Evolutionary conservation across 2,329 filamentous ascomycete genomes (phyloP), one percentile per base, ranked within the genome.

Genomic region (Pseudogymnoascus sp.): DNA sequence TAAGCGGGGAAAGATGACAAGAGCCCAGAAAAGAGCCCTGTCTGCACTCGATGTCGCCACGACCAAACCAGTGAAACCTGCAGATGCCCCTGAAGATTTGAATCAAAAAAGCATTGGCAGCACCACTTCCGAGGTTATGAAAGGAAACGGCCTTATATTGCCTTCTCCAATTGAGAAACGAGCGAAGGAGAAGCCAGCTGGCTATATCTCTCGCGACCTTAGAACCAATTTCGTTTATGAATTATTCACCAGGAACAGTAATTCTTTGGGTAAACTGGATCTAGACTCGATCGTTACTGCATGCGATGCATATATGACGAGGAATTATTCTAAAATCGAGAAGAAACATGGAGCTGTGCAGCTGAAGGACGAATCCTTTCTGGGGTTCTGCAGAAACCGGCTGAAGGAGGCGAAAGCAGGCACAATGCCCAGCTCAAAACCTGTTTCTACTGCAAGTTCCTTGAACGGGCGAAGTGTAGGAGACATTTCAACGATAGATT

Each of bases 381-480:
- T 30, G n/a, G 45, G 45, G n/a, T 52, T 52, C 26, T 52, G 26
- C 9, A 52, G 45, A 52, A 52, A 52, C 15, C 26, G 45, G 5
- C 45, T 52, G 23, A 52, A 52, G n/a, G 45, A 52, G 13, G 45
- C 45, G 9, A 52, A 52, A 30, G 45, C 45, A 52, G 45, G 45
- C 23, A 52, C 45, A n/a, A 2, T 15, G n/a, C 13, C 45, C 18
- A 30, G n/a, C 9, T 18, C 45, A 3, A 52, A 52, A 52, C 26
- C 45, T 5, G 26, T 52, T 18, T 52, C 45, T 52, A 30, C 23
- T 18, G 45, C 45, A 30, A 52, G 45, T 18, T 52, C 45, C n/a
- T 7, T 52, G 30, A 52, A 52, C 19, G 45, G 45, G n/a, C 23
- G 9, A 12, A 52, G 9, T 18, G 30, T 52, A 10, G 26, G 45